These are phyloP conservation scores for Epicoccum nigrum DNA, from an alignment of 2,329 filamentous ascomycete genomes.

Conservation along the genomic window DNA sequence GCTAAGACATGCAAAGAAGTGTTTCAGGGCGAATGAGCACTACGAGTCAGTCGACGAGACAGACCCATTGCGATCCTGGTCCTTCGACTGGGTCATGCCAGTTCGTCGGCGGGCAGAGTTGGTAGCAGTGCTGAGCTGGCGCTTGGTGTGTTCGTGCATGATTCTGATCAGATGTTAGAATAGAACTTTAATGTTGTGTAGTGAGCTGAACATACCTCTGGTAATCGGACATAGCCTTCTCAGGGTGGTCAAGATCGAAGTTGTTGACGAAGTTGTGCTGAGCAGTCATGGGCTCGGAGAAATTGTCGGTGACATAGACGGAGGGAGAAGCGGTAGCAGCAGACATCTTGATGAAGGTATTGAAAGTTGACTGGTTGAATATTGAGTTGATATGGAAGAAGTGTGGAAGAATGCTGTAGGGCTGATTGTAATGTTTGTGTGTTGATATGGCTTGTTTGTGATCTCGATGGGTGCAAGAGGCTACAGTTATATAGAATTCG, in stretches of 20 bases:
- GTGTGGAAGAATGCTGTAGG: not conserved
- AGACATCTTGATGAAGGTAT: constrained; percentile 26
- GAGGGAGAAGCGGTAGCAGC: constrained; percentile 21
- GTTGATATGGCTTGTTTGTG: constrained; percentile 1
- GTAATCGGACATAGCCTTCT: constrained; percentile 51
- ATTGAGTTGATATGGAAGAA: not conserved
- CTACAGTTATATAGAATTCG: constrained; percentile 28
- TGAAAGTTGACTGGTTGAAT: not conserved
- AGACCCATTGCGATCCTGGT: constrained; percentile 16
- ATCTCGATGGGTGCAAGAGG: constrained; percentile 4
- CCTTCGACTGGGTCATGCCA: constrained; percentile 15
- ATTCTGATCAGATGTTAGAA: constrained; percentile 42
- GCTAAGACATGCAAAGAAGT: constrained; percentile 4
- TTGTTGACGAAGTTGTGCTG: constrained; percentile 54
- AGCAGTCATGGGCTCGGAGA: constrained; percentile 50
- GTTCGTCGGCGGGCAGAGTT: constrained; percentile 52
- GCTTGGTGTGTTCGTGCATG: constrained; percentile 59
- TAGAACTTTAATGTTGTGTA: not conserved
- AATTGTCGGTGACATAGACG: constrained; percentile 49
- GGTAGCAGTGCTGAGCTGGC: constrained; percentile 54
- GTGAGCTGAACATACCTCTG: constrained; percentile 45
- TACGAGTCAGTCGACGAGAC: constrained; percentile 32
- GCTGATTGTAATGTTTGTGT: not conserved
- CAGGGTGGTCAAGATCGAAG: constrained; percentile 50
- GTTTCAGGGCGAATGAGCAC: accelerated